Evolutionary conservation across 2,329 filamentous ascomycete species (phyloP).

Genomic region (Aureobasidium sp.): DNA sequence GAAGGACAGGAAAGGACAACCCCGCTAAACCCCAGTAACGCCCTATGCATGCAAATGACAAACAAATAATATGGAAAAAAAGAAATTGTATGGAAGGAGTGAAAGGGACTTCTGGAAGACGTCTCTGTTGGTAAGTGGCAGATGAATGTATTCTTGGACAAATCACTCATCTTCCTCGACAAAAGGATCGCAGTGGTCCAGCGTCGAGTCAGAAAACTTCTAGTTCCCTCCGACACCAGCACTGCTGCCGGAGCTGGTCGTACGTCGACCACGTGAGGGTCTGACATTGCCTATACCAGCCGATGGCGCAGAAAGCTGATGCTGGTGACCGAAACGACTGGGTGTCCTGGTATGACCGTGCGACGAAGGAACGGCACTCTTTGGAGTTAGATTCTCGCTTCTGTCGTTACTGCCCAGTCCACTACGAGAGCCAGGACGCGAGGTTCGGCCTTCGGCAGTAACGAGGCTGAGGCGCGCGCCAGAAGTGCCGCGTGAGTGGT

Average conservation of each 20-base stretch:
- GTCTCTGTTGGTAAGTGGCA: background rate
- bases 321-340: slow-evolving; percentile 17
- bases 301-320: slow-evolving; percentile 17
- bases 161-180: slow-evolving; percentile 15
- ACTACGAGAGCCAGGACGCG: slow-evolving; percentile 5
- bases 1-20: background rate
- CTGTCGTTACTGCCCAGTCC: slow-evolving; percentile 9
- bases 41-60: background rate
- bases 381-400: slow-evolving; percentile 23
- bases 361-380: slow-evolving; percentile 6
- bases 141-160: background rate
- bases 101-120: background rate
- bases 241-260: slow-evolving; percentile 5
- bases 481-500: slow-evolving; percentile 17
- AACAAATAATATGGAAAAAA: background rate
- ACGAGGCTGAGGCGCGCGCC: slow-evolving; percentile 24
- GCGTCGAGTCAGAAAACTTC: background rate
- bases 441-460: slow-evolving; percentile 11
- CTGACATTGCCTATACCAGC: slow-evolving; percentile 20
- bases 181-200: background rate
- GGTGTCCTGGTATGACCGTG: slow-evolving; percentile 17
- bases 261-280: slow-evolving; percentile 15
- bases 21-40: background rate
- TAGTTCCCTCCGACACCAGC: background rate
- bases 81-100: background rate